Conservation (phyloP, 177 flowering plant species). For the Vitis hybrid region DNA sequence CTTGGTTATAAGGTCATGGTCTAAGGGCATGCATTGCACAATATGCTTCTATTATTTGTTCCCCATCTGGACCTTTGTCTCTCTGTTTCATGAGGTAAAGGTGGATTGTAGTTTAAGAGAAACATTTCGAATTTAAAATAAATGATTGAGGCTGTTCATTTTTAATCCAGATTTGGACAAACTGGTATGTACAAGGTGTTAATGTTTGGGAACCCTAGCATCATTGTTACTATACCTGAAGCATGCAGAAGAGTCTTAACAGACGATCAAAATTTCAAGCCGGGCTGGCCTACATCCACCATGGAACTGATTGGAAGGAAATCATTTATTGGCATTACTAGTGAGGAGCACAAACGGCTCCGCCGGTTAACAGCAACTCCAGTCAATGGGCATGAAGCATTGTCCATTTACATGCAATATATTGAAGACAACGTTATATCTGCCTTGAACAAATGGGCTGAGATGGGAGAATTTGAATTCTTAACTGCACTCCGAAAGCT, state of each 20-base stretch:
- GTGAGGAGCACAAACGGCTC: constrained; percentile 76
- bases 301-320: constrained; percentile 65
- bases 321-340: constrained; percentile 54
- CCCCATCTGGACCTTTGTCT: too few relatives aligned
- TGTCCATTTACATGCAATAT: constrained; percentile 48
- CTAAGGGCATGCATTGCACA: too few relatives aligned
- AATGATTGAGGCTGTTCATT: too few relatives aligned
- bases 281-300: constrained; percentile 83
- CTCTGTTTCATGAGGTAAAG: too few relatives aligned
- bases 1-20: too few relatives aligned
- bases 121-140: too few relatives aligned
- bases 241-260: constrained; percentile 56
- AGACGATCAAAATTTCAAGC: constrained; percentile 64
- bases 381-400: constrained; percentile 73
- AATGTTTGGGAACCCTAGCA: constrained; percentile 83
- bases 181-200: constrained; percentile 69
- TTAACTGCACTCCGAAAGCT: constrained; percentile 69
- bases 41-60: too few relatives aligned
- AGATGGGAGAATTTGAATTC: constrained; percentile 67
- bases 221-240: constrained; percentile 65
- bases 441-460: constrained; percentile 59
- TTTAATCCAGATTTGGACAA: constrained; percentile 48
- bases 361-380: constrained; percentile 71
- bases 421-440: constrained; percentile 49
- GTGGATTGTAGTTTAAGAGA: too few relatives aligned